A percentile compares a stretch with the other conserved stretches of the same genome.
Conservation (phyloP, 129 eudicot species). For the Helichrysum umbraculigerum region DNA sequence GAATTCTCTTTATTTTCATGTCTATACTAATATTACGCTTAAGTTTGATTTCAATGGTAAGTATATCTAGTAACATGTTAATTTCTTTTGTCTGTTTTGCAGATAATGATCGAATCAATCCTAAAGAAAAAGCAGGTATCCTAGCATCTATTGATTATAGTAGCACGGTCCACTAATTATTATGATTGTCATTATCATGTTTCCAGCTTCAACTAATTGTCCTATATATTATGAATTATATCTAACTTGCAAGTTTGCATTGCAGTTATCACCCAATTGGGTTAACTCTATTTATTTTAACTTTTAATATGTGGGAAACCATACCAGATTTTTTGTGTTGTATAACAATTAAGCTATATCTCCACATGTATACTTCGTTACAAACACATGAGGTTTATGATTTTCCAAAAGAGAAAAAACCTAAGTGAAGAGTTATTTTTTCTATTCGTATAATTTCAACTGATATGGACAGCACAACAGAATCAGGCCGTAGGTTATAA, state of each 20-base stretch:
- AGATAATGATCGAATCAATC: constrained; percentile 99
- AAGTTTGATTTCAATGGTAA: background rate
- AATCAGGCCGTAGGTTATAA: background rate
- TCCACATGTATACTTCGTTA: too few species aligned
- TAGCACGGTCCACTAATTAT: background rate
- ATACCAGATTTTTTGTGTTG: too few species aligned
- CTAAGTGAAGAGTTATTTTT: too few species aligned
- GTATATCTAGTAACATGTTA: background rate
- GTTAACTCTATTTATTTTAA: too few species aligned
- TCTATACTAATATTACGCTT: background rate
- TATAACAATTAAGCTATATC: too few species aligned
- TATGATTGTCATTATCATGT: background rate
- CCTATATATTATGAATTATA: too few species aligned
- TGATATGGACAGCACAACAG: background rate
- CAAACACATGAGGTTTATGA: too few species aligned
- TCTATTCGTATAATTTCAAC: background rate
- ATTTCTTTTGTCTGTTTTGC: constrained; percentile 20
- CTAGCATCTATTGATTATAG: background rate
- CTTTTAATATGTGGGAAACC: too few species aligned
- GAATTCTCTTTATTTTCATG: background rate
- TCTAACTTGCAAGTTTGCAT: too few species aligned
- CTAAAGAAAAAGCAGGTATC: constrained; percentile 98
- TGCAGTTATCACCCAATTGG: too few species aligned
- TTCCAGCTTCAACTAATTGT: background rate
- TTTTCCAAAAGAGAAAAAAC: too few species aligned